Percentiles rank a stretch among this genome's conserved stretches.
Conservation (phyloP, 768 basidiomycete genomes). For the Cystofilobasidium ferigula region DNA sequence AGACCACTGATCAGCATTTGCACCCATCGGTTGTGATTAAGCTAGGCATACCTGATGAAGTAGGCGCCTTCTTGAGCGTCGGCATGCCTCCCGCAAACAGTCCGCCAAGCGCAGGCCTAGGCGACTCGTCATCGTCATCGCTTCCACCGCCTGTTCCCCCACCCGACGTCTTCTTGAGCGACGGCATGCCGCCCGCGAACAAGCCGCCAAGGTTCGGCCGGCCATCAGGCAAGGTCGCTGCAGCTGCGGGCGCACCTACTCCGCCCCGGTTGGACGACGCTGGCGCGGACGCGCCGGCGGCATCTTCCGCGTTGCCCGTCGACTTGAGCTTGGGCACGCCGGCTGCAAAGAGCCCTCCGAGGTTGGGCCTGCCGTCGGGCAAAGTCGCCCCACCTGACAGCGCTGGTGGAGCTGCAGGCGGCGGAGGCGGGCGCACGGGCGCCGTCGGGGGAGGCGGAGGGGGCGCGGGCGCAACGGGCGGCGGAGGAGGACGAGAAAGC, state of each 20-base stretch:
- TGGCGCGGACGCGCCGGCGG: background rate
- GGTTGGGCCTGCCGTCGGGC: constrained; percentile 10
- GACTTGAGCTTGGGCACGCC: constrained; percentile 18
- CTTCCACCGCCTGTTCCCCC: background rate
- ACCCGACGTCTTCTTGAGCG: background rate
- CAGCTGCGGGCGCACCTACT: too few relatives aligned
- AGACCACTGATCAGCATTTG: too few relatives aligned
- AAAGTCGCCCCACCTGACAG: constrained; percentile 37
- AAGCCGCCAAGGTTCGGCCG: constrained; percentile 7
- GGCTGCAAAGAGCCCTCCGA: constrained; percentile 19
- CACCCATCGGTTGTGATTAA: too few relatives aligned
- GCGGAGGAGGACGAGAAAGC: background rate
- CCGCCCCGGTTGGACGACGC: too few relatives aligned
- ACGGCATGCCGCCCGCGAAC: constrained; percentile 13
- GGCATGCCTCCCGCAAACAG: constrained; percentile 21
- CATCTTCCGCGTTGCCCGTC: background rate
- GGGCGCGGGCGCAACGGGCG: background rate
- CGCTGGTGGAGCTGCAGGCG: constrained; percentile 16
- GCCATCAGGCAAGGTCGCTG: too few relatives aligned
- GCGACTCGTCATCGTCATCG: background rate
- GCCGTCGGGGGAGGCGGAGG: background rate
- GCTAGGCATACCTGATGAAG: background rate
- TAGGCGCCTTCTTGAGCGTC: background rate
- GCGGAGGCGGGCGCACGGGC: background rate
- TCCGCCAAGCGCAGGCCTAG: constrained; percentile 13